phyloP scores from a whole-genome alignment of 768 basidiomycete genomes.

The Leucocoprinus sp. region DNA sequence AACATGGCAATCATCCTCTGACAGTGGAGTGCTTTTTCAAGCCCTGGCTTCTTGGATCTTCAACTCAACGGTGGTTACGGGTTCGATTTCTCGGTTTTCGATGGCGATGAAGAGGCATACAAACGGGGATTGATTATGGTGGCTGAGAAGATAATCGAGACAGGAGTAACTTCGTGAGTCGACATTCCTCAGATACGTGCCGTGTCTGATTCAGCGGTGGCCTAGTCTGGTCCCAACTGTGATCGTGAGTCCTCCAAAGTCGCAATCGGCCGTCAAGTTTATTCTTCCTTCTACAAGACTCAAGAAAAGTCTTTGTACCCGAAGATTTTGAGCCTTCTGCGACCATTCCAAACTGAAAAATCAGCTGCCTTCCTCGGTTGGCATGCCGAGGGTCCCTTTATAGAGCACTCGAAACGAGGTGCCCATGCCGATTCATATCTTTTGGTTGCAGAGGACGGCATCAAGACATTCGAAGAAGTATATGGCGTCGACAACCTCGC shows the following conservation, averaged over 20 bases:
- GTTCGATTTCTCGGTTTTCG: conserved; percentile 81
- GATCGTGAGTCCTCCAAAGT: conserved; percentile 41
- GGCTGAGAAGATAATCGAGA: conserved; percentile 73
- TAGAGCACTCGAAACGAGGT: conserved; percentile 75
- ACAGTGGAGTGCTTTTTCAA: conserved; percentile 21
- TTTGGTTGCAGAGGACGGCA: conserved; percentile 51
- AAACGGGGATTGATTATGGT: conserved; percentile 57
- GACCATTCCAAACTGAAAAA: conserved; percentile 51
- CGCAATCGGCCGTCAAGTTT: conserved; percentile 2
- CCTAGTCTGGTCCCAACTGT: conserved; percentile 55
- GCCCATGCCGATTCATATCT: conserved; percentile 71
- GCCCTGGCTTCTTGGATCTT: conserved; percentile 80
- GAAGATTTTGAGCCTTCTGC: conserved; percentile 57
- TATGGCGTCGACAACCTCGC: conserved; percentile 63
- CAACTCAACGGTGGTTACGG: conserved; percentile 89
- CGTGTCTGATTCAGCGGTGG: conserved; percentile 13
- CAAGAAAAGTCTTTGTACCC: conserved; percentile 73
- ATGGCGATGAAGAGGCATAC: conserved; percentile 63
- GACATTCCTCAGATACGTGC: background rate
- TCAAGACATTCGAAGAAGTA: conserved; percentile 60
- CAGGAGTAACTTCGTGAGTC: conserved; percentile 80
- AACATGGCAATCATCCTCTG: background rate
- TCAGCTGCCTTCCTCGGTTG: conserved; percentile 79
- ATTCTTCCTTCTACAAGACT: conserved; percentile 38
- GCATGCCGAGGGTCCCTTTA: conserved; percentile 89